Base-by-base conservation (phyloP, 164 flowering plant genomes). In the Piper betle region DNA sequence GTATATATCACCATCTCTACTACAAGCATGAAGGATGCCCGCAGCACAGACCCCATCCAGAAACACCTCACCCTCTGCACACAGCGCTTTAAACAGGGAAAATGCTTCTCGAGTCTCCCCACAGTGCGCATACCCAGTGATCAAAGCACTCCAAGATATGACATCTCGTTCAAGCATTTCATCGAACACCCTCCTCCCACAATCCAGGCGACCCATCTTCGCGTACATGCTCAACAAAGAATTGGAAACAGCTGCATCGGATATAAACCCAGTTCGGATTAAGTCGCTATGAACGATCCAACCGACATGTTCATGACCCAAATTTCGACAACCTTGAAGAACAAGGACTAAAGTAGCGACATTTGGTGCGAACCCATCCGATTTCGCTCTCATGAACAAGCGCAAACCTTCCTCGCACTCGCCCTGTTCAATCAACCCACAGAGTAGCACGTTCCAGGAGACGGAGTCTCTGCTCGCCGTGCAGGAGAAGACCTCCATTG, bases 111-210 rank as follows among this genome's bases (percentile, higher is more conserved):
- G 15, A 46, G 80, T 63, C 60, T 82, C 81, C 58, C 66, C 82
- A 39, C 42, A 60, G 18, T 74, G 74, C 11, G 73, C 79, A 79
- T 71, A 79, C 11, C 81, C 89, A 55, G 71, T 75, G 61, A 92
- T 92, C 80, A 87, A 75, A 57, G 72, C 82, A 71, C 90, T 89
- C 96, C 96, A 89, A 46, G 96, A 77, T 18, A 92, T 79, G 11
- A 83, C 83, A 78, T 89, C 96, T 75, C 73, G 79, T 0, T 69
- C 81, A 67, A n/a, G 43, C 84, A 87, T 85, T 82, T 89, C 88
- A 72, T 77, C 93, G 62, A 88, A 92, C 79, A 92, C 37, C 6
- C 20, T 43, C 1, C 55, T 63, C 1, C 89, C 95, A 66, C 18
- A 55, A 20, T 37, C 71, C 55, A 83, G 39, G 12, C 71, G 69